Conservation (phyloP, 768 basidiomycete species). For the Krasilnikovozyma curviuscula region DNA sequence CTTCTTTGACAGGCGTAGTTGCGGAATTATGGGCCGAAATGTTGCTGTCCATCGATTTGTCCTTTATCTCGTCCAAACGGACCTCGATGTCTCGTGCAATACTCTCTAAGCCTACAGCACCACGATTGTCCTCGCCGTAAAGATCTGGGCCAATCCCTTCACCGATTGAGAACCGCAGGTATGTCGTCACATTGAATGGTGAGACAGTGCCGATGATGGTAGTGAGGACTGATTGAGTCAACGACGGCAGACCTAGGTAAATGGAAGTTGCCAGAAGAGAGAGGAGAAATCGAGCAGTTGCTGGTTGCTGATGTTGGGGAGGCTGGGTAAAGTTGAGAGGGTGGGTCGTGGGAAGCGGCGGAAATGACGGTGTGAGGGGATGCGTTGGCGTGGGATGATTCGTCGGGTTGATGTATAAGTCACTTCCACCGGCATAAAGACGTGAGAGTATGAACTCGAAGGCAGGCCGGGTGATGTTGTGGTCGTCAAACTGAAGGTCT, state of each 20-base stretch:
- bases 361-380: constrained; percentile 40
- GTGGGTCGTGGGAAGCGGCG: neutral
- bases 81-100: constrained; percentile 24
- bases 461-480: constrained; percentile 72
- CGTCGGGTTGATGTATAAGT: constrained; percentile 43
- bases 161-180: constrained; percentile 67
- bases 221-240: constrained; percentile 55
- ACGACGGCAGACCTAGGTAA: constrained; percentile 60
- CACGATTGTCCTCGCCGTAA: neutral
- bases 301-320: constrained; percentile 38
- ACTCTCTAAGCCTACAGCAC: constrained; percentile 50
- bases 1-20: too few species aligned
- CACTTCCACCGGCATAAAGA: constrained; percentile 70
- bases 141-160: constrained; percentile 34
- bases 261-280: constrained; percentile 72
- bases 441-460: constrained; percentile 87
- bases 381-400: constrained; percentile 45
- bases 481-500: constrained; percentile 42
- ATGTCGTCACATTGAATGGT: constrained; percentile 53
- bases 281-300: constrained; percentile 58
- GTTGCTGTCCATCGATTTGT: neutral
- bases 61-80: neutral
- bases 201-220: constrained; percentile 54
- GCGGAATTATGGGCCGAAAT: too few species aligned
- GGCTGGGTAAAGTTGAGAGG: constrained; percentile 33